These are phyloP conservation scores for Citrus australasica DNA, from an alignment of 345 rosid species.

Conservation along the genomic window DNA sequence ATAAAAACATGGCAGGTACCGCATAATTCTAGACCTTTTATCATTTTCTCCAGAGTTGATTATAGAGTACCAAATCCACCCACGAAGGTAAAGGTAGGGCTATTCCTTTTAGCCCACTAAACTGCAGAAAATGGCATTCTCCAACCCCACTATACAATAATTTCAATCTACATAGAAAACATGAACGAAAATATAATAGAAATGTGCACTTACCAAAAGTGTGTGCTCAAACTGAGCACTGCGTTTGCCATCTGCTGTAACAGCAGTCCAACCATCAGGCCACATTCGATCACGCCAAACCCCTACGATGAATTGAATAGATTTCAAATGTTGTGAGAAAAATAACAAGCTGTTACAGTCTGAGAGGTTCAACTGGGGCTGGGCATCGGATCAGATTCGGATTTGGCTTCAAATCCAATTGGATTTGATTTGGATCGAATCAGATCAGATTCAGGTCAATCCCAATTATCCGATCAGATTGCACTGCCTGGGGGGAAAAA, in stretches of 20 bases:
- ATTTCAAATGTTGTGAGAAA: neutral
- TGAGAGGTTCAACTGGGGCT: neutral
- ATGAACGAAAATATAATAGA: neutral
- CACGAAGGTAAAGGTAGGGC: neutral
- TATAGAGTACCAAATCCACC: neutral
- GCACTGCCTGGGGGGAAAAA: no score
- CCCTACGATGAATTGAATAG: slow-evolving; percentile 32
- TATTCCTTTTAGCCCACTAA: neutral
- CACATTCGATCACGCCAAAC: slow-evolving; percentile 87
- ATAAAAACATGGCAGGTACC: neutral
- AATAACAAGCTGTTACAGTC: neutral
- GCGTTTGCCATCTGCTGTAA: slow-evolving; percentile 86
- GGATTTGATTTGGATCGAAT: no score
- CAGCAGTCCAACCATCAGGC: slow-evolving; percentile 99
- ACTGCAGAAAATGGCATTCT: neutral
- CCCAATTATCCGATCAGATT: no score
- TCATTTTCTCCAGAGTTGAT: neutral
- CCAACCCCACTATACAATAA: neutral
- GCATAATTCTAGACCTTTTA: neutral
- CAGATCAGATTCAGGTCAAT: no score
- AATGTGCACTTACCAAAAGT: slow-evolving; percentile 53
- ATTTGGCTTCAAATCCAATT: no score
- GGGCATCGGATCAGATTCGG: no score
- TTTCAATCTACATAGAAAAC: neutral
- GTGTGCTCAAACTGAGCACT: slow-evolving; percentile 99